phyloP scores from a whole-genome alignment of 2,329 filamentous ascomycete species.

The Cordyceps javanica region DNA sequence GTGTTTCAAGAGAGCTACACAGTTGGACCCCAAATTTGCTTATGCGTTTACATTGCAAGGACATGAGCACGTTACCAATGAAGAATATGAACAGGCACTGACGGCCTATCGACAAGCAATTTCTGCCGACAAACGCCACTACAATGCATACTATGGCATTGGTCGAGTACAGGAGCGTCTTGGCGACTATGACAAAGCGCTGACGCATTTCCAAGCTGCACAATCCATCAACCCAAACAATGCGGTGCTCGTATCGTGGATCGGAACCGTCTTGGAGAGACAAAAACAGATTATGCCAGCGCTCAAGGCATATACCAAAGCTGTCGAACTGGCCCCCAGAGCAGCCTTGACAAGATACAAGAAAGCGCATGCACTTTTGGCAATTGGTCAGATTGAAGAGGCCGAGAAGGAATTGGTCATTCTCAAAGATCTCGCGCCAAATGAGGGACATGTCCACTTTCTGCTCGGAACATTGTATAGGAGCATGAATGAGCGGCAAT shows the following conservation, averaged over 20 bases:
- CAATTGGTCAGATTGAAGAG: slow-evolving; percentile 60
- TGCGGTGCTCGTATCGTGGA: slow-evolving; percentile 84
- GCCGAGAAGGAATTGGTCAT: slow-evolving; percentile 79
- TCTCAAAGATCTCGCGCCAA: slow-evolving; percentile 85
- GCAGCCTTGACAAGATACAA: slow-evolving; percentile 85
- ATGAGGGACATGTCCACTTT: slow-evolving; percentile 95
- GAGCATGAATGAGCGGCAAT: slow-evolving; percentile 62
- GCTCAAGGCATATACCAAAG: slow-evolving; percentile 73
- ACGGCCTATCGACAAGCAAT: slow-evolving; percentile 82
- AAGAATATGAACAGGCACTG: slow-evolving; percentile 94
- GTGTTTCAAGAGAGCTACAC: slow-evolving; percentile 91
- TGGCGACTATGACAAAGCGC: slow-evolving; percentile 84
- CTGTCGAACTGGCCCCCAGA: slow-evolving; percentile 73
- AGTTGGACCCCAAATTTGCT: slow-evolving; percentile 82
- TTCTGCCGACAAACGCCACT: slow-evolving; percentile 79
- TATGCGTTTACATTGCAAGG: slow-evolving; percentile 95
- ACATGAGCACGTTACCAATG: slow-evolving; percentile 91
- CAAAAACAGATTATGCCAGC: slow-evolving; percentile 76
- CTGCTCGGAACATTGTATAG: slow-evolving; percentile 80
- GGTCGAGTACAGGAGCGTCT: slow-evolving; percentile 80
- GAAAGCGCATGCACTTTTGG: slow-evolving; percentile 82
- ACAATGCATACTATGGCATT: slow-evolving; percentile 97
- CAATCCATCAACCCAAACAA: slow-evolving; percentile 90
- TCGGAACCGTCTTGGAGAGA: slow-evolving; percentile 84
- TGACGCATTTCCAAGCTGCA: slow-evolving; percentile 84